Conservation (phyloP, 495 filamentous ascomycete species). For the Penicillium manginii region DNA sequence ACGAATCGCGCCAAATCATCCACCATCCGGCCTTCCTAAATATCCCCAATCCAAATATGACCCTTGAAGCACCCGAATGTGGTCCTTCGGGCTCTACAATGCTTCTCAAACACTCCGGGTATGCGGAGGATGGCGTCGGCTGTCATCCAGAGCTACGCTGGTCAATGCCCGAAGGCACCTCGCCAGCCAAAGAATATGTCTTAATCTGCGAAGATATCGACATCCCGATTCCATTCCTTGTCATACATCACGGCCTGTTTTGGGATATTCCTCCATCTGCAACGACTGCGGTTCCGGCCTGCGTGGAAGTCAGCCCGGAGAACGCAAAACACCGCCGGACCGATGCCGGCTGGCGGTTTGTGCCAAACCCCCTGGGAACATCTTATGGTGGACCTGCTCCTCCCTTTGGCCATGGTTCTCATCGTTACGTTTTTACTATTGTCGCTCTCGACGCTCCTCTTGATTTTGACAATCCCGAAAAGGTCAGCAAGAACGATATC, state of each 20-base stretch:
- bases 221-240: slow-evolving; percentile 45
- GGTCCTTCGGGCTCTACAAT: slow-evolving; percentile 42
- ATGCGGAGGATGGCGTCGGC: slow-evolving; percentile 39
- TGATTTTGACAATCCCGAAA: slow-evolving; percentile 31
- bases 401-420: slow-evolving; percentile 49
- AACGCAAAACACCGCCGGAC: slow-evolving; percentile 21
- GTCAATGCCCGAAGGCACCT: slow-evolving; percentile 26
- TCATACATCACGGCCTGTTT: slow-evolving; percentile 52
- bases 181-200: slow-evolving; percentile 49
- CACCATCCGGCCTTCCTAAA: slow-evolving; percentile 29
- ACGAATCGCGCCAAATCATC: slow-evolving; percentile 35
- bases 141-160: slow-evolving; percentile 46
- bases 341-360: slow-evolving; percentile 46
- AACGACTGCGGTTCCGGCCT: slow-evolving; percentile 31
- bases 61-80: slow-evolving; percentile 43
- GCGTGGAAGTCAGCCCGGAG: slow-evolving; percentile 34
- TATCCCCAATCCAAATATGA: slow-evolving; percentile 43
- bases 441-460: slow-evolving; percentile 48
- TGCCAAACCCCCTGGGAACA: slow-evolving; percentile 33
- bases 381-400: slow-evolving; percentile 47
- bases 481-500: slow-evolving; percentile 46
- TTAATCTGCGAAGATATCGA: slow-evolving; percentile 58
- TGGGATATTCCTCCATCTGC: slow-evolving; percentile 43
- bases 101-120: slow-evolving; percentile 39
- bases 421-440: slow-evolving; percentile 56